Evolutionary conservation across 768 basidiomycete species (phyloP), one percentile per base, ranked within the genome.

Genomic region (Rhodotorula diobovata): DNA sequence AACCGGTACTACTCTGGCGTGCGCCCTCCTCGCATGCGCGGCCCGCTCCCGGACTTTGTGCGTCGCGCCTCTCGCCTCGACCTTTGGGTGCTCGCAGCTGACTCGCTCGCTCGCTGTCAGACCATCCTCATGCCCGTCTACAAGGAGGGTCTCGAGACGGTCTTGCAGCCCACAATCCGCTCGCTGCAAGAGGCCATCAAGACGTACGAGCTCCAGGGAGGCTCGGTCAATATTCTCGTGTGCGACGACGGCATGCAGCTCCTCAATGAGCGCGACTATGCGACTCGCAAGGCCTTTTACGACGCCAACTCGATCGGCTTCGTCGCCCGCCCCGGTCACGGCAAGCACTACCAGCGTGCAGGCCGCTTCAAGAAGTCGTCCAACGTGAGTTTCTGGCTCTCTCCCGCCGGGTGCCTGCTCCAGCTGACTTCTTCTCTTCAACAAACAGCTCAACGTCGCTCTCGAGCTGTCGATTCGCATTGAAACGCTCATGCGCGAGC

Each of bases 361-460:
- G 91, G 91, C 53, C 86, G 90, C 32, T 95, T 95, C 84, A 95
- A 95, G 83, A 93, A 93, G 81, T 90, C 90, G 2, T 88, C 87
- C 25, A 93, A 93, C 80, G 88, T 93, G 89, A 30, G 30, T 20
- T 15, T 32, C 51, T 8, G 16, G 18, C 35, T 37, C 32, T 35
- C 21, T 7, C 8, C 10, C 16, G 9, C 35, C 34, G 5, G 14
- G 23, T 10, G 32, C 10, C 4, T 3, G 30, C 18, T 34, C 1
- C 15, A 18, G 20, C 55, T 56, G 32, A 35, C 23, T 2, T 12
- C 21, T n/a, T 43, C 28, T 12, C 14, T 7, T 28, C 93, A 93
- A 78, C 32, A 35, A 0, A 53, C 63, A 46, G 48, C 46, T 68
- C 39, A 72, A 67, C 56, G 56, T 58, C 76, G 90, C 85, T 1